Conservation (phyloP, 495 filamentous ascomycete species). For the Aspergillus leporis region DNA sequence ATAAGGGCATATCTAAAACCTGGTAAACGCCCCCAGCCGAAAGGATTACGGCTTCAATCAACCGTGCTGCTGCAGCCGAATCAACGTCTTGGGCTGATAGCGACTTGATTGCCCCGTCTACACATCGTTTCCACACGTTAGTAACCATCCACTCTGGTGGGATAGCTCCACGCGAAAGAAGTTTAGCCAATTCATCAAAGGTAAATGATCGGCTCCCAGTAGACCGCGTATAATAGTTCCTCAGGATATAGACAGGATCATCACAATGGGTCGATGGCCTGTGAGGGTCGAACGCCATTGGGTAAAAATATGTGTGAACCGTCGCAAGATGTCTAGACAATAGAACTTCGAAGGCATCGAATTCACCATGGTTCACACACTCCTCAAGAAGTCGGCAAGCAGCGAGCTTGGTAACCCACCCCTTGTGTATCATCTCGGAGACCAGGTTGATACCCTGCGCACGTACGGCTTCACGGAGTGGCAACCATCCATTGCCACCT, state of each 20-base stretch:
- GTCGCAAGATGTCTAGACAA: slow-evolving; percentile 35
- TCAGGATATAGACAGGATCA: slow-evolving; percentile 34
- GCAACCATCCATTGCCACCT: slow-evolving; percentile 59
- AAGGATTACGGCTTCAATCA: slow-evolving; percentile 43
- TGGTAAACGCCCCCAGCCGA: slow-evolving; percentile 29
- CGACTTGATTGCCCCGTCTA: slow-evolving; percentile 45
- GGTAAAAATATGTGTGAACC: slow-evolving; percentile 29
- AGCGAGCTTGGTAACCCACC: slow-evolving; percentile 37
- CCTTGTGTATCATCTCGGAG: slow-evolving; percentile 52
- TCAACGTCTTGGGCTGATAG: slow-evolving; percentile 39
- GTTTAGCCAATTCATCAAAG: slow-evolving; percentile 40
- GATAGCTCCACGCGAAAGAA: slow-evolving; percentile 38
- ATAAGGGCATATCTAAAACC: neutral
- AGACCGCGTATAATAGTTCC: slow-evolving; percentile 29
- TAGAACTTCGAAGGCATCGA: slow-evolving; percentile 40
- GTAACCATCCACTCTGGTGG: slow-evolving; percentile 54
- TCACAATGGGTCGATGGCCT: slow-evolving; percentile 17
- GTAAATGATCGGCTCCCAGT: slow-evolving; percentile 31
- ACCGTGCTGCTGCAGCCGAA: slow-evolving; percentile 33
- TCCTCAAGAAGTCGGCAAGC: slow-evolving; percentile 37
- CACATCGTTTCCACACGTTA: slow-evolving; percentile 41
- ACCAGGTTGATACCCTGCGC: slow-evolving; percentile 66
- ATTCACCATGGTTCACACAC: slow-evolving; percentile 31
- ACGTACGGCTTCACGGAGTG: slow-evolving; percentile 63
- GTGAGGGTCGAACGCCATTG: slow-evolving; percentile 32